Base-by-base conservation (phyloP, 2,329 filamentous ascomycete species). In the Drechslera avenae region DNA sequence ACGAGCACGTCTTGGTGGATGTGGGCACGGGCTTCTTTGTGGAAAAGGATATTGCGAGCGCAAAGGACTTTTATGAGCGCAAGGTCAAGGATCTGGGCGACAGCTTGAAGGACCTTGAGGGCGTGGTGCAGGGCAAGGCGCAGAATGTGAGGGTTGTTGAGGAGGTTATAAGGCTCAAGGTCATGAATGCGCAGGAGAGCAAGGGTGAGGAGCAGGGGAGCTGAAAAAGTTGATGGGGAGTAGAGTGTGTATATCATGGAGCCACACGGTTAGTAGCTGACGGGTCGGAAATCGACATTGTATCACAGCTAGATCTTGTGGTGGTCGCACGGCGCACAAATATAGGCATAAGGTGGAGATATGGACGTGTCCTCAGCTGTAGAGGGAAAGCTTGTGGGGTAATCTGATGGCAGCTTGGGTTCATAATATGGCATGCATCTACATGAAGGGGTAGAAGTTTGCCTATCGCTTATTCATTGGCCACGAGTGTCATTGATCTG, bases 11-110 rank as follows among this genome's bases (percentile, higher is more conserved):
- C 18, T 56, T 97, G 51, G 91, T 97, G 33, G 93, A 97, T 73
- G 86, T 97, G 16, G 93, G 93, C 16, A 97, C 93, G 1, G 93
- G 93, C 0, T 97, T 95, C 73, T 92, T 91, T 68, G 87, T 97
- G 45, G 92, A 97, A 76, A 99, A 99, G 79, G 81, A 77, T 8
- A 80, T 82, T 1, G 73, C 76, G 18, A 85, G 88, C 62, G 87
- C 86, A 1, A 79, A 78, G 46, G 82, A 81, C 48, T 90, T 90
- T 64, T 90, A 90, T 64, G 79, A 83, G 44, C 76, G 76, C 21
- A 90, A 90, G 74, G 81, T 89, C 5, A 85, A 87, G 63, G 84
- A 86, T 59, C 62, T 90, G 51, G 82, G 80, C 26, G 76, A 76
- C 47, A 90, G 87, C 66, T 73, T 90, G 63, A 83, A 82, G 62